Conservation (phyloP, 164 flowering plant genomes). For the Liriodendron chinense region DNA sequence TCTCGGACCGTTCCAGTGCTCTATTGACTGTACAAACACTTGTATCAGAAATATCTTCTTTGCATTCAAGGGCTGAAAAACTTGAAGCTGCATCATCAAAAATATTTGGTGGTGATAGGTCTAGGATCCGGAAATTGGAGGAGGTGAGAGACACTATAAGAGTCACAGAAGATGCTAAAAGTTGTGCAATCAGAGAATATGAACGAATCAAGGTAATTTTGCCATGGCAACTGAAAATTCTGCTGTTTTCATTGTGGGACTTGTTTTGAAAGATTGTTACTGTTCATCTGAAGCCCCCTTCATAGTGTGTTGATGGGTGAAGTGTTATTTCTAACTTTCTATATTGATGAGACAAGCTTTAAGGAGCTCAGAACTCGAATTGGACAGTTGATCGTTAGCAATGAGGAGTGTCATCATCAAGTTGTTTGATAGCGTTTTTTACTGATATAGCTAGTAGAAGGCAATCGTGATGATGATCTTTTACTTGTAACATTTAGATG, state of each 20-base stretch:
- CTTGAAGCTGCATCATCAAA: conserved; percentile 87
- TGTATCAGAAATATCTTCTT: conserved; percentile 64
- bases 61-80: conserved; percentile 70
- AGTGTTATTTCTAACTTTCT: too few species aligned
- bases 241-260: not conserved
- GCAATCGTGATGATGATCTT: too few species aligned
- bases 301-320: too few species aligned
- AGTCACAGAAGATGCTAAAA: conserved; percentile 82
- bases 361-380: too few species aligned
- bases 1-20: conserved; percentile 86
- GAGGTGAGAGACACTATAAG: conserved; percentile 75
- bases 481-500: too few species aligned
- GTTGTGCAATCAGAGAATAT: conserved; percentile 70
- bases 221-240: not conserved
- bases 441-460: too few species aligned
- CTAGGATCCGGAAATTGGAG: conserved; percentile 69
- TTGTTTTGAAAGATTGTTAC: not conserved
- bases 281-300: too few species aligned
- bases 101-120: conserved; percentile 82
- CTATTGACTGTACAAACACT: conserved; percentile 89
- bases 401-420: too few species aligned
- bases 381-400: too few species aligned
- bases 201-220: conserved; percentile 83
- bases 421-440: too few species aligned
- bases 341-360: too few species aligned